A percentile compares a stretch with the other conserved stretches of the same genome.
phyloP scores from a whole-genome alignment of 2,329 filamentous ascomycete species.

The Aspergillus sp. region DNA sequence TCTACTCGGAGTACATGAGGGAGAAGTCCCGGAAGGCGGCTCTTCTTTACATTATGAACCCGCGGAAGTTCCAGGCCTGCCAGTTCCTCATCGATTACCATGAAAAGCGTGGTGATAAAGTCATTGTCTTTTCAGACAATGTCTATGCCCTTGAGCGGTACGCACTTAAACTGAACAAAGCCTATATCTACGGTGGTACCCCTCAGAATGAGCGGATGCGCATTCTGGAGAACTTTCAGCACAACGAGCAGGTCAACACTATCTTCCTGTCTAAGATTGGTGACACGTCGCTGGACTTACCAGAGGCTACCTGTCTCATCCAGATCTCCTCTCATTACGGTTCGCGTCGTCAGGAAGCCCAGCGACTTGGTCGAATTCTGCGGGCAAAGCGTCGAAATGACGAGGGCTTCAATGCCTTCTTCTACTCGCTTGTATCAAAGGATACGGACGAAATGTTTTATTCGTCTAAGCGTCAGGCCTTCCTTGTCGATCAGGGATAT shows the following conservation, averaged over 20 bases:
- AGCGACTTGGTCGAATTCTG: conserved; percentile 87
- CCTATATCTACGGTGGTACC: conserved; percentile 89
- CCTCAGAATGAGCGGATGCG: conserved; percentile 79
- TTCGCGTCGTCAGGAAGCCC: conserved; percentile 92
- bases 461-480: conserved; percentile 93
- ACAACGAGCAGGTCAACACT: conserved; percentile 85
- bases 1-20: conserved; percentile 89
- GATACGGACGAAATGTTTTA: conserved; percentile 99
- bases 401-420: conserved; percentile 98
- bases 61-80: conserved; percentile 92
- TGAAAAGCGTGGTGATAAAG: conserved; percentile 90
- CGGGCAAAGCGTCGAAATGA: conserved; percentile 94
- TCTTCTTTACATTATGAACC: conserved; percentile 94
- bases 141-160: conserved; percentile 89
- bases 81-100: conserved; percentile 99
- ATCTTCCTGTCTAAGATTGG: conserved; percentile 97
- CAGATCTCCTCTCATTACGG: conserved; percentile 98
- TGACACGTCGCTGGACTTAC: conserved; percentile 94
- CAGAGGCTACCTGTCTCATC: conserved; percentile 93
- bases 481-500: conserved; percentile 96
- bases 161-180: conserved; percentile 78
- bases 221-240: conserved; percentile 92
- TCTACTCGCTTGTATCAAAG: conserved; percentile 95
- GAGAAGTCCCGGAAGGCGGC: conserved; percentile 65
- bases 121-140: conserved; percentile 98